Base-by-base conservation (phyloP, 257 asterid species). In the Galeopsis tetrahit region DNA sequence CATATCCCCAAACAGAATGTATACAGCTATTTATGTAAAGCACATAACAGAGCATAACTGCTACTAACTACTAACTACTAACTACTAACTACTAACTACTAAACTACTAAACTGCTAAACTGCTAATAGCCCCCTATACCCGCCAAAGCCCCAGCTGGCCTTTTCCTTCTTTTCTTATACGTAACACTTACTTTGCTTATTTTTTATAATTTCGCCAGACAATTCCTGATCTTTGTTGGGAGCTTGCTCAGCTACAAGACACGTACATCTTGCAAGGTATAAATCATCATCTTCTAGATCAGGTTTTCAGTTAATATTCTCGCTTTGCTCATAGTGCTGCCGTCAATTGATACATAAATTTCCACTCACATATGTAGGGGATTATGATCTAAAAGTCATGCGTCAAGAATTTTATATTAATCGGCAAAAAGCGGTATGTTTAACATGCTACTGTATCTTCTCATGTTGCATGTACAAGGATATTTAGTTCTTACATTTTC, bases 351-450 rank as follows among this genome's bases (percentile, higher is more conserved):
- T 72, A 48, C 63, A 60, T 58, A 15, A 60, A 52, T 69, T 63
- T 8, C 60, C 56, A 13, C 53, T 74, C 32, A 21, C 69, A 3
- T 77, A 42, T 82, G 49, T 71, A 94, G 99, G 97, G 82, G 99
- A 94, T 72, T 94, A 94, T 52, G 99, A 94, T 90, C 88, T 94
- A 64, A 94, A 94, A 83, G 99, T 94, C 86, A 94, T 90, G 98
- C 97, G 99, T 52, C 99, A 94, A 77, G 99, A 94, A 82, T 86
- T 87, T 78, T 94, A 91, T 77, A 94, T 94, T 58, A 87, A 84
- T 86, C 88, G 90, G 67, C 99, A 94, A 81, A 94, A 91, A 78
- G 78, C 35, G 91, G 99, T 94, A 89, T 39, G 96, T 60, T 69
- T 81, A 72, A 69, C 70, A 61, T 28, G 9, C 55, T 10, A 4